Conservation (phyloP, 257 asterid species). For the Nicotiana noctiflora region DNA sequence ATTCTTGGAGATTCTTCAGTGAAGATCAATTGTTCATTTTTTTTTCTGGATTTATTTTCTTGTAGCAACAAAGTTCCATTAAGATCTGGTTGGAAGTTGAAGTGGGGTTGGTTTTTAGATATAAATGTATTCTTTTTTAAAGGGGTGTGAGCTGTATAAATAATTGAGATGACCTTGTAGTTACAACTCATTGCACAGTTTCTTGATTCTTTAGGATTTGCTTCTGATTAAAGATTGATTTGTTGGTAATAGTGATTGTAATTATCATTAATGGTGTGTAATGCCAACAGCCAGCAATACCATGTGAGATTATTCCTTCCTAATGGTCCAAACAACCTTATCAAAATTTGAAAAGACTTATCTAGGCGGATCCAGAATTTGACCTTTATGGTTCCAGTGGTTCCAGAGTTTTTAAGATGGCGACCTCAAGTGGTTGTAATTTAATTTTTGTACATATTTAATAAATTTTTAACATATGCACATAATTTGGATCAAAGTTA, state of each 20-base stretch:
- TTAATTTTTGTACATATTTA: no score
- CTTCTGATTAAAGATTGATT: not conserved
- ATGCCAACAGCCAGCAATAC: slow-evolving; percentile 14
- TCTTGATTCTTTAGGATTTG: not conserved
- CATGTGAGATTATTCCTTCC: slow-evolving; percentile 15
- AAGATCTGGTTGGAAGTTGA: slow-evolving; percentile 2
- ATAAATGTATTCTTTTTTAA: not conserved
- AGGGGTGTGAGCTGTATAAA: slow-evolving; percentile 1
- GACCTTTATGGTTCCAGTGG: no score
- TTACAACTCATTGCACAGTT: not conserved
- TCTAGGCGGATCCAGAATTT: no score
- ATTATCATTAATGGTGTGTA: not conserved
- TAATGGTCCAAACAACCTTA: not conserved
- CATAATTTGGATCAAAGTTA: no score
- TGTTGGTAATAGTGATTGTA: not conserved
- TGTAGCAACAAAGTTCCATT: not conserved
- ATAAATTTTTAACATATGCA: no score
- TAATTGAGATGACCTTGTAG: slow-evolving; percentile 7
- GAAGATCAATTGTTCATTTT: slow-evolving; percentile 6
- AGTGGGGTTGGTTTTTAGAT: not conserved
- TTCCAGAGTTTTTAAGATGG: no score
- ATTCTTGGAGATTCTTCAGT: slow-evolving; percentile 11
- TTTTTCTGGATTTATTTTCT: not conserved
- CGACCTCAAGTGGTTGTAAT: no score
- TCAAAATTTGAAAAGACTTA: not conserved